A percentile compares a stretch with the other conserved stretches of the same genome.
Evolutionary conservation across 148 eudicot species (phyloP).

Genomic region (Amaranthus palmeri): DNA sequence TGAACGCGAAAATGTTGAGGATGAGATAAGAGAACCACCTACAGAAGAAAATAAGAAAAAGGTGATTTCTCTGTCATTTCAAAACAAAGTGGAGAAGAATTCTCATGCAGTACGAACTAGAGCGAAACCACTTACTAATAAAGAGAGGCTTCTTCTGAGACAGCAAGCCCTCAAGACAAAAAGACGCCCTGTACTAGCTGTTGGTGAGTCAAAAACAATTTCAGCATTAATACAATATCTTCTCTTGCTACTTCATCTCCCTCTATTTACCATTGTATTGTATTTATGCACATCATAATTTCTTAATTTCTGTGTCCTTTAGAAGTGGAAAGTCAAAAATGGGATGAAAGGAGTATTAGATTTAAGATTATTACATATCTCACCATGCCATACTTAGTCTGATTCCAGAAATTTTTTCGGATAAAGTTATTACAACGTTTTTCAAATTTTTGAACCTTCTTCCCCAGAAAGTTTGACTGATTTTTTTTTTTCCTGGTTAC

Average conservation of each 20-base stretch:
- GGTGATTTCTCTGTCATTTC: conserved; percentile 15
- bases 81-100: conserved; percentile 16
- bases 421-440: background rate
- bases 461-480: background rate
- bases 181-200: conserved; percentile 71
- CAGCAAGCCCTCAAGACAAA: conserved; percentile 76
- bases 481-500: background rate
- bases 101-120: conserved; percentile 27
- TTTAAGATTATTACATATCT: background rate
- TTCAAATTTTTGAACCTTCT: background rate
- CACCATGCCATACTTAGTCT: background rate
- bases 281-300: too few relatives aligned
- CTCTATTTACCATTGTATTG: too few relatives aligned
- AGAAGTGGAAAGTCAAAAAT: too few relatives aligned
- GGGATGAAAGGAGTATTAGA: background rate
- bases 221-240: too few relatives aligned
- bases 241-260: too few relatives aligned
- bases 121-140: conserved; percentile 65
- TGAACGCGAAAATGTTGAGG: conserved; percentile 20
- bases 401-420: background rate
- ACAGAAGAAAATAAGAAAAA: conserved; percentile 26
- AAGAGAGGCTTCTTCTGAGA: conserved; percentile 82
- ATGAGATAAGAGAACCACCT: conserved; percentile 13
- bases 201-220: conserved; percentile 46
- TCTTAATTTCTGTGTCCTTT: too few relatives aligned